phyloP scores from a whole-genome alignment of 176 grass and related monocot species.

The Pontederia crassipes region DNA sequence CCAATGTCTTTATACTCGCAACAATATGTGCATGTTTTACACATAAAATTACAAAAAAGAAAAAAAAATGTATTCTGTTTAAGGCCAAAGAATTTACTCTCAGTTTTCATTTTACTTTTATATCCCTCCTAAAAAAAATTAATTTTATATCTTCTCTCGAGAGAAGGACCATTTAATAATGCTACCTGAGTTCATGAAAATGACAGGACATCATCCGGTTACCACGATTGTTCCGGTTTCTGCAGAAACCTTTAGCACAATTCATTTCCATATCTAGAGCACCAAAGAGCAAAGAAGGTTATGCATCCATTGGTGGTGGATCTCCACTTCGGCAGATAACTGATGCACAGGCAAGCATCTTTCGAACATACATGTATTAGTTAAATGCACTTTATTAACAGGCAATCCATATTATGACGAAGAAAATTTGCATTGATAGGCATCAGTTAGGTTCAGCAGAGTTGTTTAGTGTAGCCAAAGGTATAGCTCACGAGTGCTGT shows the following conservation, averaged over 20 bases:
- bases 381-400: not conserved
- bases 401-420: not conserved
- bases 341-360: conserved; percentile 56
- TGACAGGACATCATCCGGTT: conserved; percentile 97
- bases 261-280: conserved; percentile 94
- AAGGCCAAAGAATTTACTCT: too few relatives aligned
- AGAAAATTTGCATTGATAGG: not conserved
- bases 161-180: not conserved
- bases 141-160: not conserved
- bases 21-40: too few relatives aligned
- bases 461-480: too few relatives aligned
- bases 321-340: conserved; percentile 98
- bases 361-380: not conserved
- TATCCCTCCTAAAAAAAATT: not conserved
- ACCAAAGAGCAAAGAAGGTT: conserved; percentile 98
- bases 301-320: conserved; percentile 97
- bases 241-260: conserved; percentile 91
- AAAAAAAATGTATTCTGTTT: too few relatives aligned
- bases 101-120: too few relatives aligned
- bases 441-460: too few relatives aligned
- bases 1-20: too few relatives aligned
- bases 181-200: conserved; percentile 1
- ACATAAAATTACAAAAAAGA: too few relatives aligned
- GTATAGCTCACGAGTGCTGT: too few relatives aligned
- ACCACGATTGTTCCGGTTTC: conserved; percentile 83